Conservation (phyloP, 805 yeast genomes). For the Saccharomycopsis javanensis region DNA sequence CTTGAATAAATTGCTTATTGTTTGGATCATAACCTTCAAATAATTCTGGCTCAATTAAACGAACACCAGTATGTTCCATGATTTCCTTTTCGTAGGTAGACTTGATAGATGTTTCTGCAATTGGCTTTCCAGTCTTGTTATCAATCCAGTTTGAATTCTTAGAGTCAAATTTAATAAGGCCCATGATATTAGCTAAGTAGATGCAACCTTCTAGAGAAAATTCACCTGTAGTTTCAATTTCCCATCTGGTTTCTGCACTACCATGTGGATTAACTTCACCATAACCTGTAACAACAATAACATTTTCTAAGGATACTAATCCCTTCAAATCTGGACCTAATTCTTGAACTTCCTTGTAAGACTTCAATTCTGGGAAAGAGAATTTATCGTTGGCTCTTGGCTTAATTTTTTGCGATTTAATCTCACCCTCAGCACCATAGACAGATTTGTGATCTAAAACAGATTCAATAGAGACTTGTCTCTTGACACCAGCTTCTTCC, state of each 20-base stretch:
- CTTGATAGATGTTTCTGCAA: conserved; percentile 91
- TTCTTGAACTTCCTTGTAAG: conserved; percentile 62
- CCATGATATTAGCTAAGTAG: conserved; percentile 99
- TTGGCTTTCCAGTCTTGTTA: conserved; percentile 83
- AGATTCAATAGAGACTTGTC: conserved; percentile 90
- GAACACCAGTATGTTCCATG: conserved; percentile 90
- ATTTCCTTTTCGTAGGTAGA: conserved; percentile 81
- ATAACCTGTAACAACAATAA: conserved; percentile 94
- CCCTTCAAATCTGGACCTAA: conserved; percentile 69
- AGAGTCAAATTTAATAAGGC: conserved; percentile 68
- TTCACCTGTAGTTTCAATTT: conserved; percentile 92
- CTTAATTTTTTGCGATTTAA: conserved; percentile 35
- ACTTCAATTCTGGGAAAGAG: conserved; percentile 81
- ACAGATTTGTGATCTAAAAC: conserved; percentile 63
- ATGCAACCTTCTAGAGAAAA: conserved; percentile 96
- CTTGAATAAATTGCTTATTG: conserved; percentile 88
- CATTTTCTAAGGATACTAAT: conserved; percentile 82
- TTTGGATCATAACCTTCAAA: conserved; percentile 92
- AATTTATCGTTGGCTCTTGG: conserved; percentile 95
- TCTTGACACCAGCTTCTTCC: conserved; percentile 84
- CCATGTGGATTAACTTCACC: conserved; percentile 99
- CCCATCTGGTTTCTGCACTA: conserved; percentile 98
- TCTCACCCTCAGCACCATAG: conserved; percentile 23
- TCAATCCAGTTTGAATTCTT: conserved; percentile 97
- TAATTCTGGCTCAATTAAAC: conserved; percentile 92